A percentile compares a stretch with the other conserved stretches of the same genome.
phyloP scores from a whole-genome alignment of 73 alveolate genomes.

The Stentor roeselii region DNA sequence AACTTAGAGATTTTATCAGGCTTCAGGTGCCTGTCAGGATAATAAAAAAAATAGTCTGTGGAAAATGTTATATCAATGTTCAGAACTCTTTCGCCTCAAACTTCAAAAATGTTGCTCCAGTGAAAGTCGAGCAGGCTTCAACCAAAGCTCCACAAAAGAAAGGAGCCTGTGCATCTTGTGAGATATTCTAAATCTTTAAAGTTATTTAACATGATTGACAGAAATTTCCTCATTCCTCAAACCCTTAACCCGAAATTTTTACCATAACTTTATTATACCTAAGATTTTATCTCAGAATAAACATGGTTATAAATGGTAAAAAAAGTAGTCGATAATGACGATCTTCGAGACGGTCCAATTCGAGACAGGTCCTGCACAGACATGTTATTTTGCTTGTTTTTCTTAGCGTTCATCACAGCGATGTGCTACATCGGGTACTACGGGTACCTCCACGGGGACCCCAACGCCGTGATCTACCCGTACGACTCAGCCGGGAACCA shows the following conservation, averaged over 20 bases:
- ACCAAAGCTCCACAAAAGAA: not conserved
- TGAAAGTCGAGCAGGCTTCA: not conserved
- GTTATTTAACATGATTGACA: too few species aligned
- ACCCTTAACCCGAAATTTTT: too few species aligned
- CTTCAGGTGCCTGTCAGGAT: not conserved
- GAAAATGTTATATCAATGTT: not conserved
- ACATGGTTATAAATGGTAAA: not conserved
- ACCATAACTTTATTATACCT: too few species aligned
- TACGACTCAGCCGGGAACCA: slow-evolving; percentile 24
- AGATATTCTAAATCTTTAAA: too few species aligned
- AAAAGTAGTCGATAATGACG: slow-evolving; percentile 26
- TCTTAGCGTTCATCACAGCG: slow-evolving; percentile 72
- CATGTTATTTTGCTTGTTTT: slow-evolving; percentile 74
- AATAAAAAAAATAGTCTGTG: not conserved
- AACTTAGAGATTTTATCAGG: not conserved
- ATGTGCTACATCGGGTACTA: slow-evolving; percentile 77
- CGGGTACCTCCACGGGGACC: slow-evolving; percentile 85
- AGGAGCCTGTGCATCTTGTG: slow-evolving; percentile 4
- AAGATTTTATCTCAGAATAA: not conserved
- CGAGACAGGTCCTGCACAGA: slow-evolving; percentile 91
- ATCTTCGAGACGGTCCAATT: slow-evolving; percentile 90
- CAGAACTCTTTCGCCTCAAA: not conserved
- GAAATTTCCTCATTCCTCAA: too few species aligned
- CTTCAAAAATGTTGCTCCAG: not conserved
- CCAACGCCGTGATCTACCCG: slow-evolving; percentile 47